These are phyloP conservation scores for Noccaea caerulescens DNA, from an alignment of 345 rosid species.

Conservation along the genomic window DNA sequence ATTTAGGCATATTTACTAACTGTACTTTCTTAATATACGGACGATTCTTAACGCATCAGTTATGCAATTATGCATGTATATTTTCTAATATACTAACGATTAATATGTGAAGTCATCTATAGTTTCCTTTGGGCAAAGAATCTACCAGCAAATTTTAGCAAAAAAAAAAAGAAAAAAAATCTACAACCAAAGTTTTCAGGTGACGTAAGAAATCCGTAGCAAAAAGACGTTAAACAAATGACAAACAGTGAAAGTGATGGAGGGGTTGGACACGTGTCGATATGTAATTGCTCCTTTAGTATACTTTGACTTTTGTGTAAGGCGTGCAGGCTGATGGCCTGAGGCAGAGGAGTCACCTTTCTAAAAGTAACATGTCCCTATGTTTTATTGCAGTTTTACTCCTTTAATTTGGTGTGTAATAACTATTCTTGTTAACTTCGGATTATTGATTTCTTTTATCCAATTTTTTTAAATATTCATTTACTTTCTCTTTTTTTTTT, in stretches of 20 bases:
- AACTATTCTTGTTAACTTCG: no score
- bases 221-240: slow-evolving; percentile 20
- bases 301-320: slow-evolving; percentile 36
- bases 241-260: slow-evolving; percentile 25
- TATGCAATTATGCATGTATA: no score
- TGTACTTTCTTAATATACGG: not conserved
- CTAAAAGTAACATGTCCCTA: no score
- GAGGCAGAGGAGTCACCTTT: slow-evolving; percentile 22
- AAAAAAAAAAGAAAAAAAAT: slow-evolving; percentile 7
- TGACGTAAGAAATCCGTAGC: slow-evolving; percentile 31
- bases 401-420: no score
- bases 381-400: no score
- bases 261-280: slow-evolving; percentile 32
- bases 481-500: no score
- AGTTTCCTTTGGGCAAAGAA: slow-evolving; percentile 18
- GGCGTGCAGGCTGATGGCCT: slow-evolving; percentile 30
- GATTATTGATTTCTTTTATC: no score
- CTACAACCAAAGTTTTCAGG: slow-evolving; percentile 29
- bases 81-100: not conserved
- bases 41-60: not conserved
- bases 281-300: not conserved
- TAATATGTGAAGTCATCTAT: not conserved
- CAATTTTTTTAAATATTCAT: no score
- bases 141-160: slow-evolving; percentile 2
- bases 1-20: not conserved